Base-by-base conservation (phyloP, 352 stramenopile species). In the Pythium insidiosum region DNA sequence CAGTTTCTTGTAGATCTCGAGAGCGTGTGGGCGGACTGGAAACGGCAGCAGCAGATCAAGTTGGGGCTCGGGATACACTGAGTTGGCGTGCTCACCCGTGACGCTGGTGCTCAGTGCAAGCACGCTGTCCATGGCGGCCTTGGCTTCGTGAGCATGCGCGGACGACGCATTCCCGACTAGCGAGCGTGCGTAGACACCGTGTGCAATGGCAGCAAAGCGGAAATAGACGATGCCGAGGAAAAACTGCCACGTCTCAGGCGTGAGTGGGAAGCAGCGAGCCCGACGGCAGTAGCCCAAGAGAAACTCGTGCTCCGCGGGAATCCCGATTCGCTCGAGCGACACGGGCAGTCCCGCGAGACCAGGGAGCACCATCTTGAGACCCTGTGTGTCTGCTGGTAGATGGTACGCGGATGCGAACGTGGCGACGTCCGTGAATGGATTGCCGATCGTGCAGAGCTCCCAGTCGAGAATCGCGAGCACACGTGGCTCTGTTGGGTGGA, bases 391-490 rank as follows among this genome's bases (percentile, higher is more conserved):
- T 4, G 38, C 34, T 0, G 74, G 73, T 22, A 80, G 41, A 44
- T 66, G 63, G 61, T 83, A 90, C 3, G 58, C 43, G 4, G 63
- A 74, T n/a, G 58, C 58, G 15, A 88, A 47, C 10, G 83, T 90
- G 18, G 81, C 79, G 4, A 95, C 56, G 54, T 94, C 84, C 1
- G 73, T 58, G 43, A 94, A 79, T 18, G 79, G 79, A 47, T 95
- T 86, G 42, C 84, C 84, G 34, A 95, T 73, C 21, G 84, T 95
- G 50, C 73, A 87, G 18, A 95, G 55, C 47, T 95, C 84, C 84
- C 84, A 95, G 64, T 95, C 84, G 5, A 95, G 53, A 33, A 95
- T 79, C 6, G 79, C 84, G 7, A 93, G 19, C 18, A 95, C 78
- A 6, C 74, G 60, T 16, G 79, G 82, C 61, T 92, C 73, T 12